Conservation (phyloP, 192 early-diverging fungal genomes). For the Coemansia sp. region DNA sequence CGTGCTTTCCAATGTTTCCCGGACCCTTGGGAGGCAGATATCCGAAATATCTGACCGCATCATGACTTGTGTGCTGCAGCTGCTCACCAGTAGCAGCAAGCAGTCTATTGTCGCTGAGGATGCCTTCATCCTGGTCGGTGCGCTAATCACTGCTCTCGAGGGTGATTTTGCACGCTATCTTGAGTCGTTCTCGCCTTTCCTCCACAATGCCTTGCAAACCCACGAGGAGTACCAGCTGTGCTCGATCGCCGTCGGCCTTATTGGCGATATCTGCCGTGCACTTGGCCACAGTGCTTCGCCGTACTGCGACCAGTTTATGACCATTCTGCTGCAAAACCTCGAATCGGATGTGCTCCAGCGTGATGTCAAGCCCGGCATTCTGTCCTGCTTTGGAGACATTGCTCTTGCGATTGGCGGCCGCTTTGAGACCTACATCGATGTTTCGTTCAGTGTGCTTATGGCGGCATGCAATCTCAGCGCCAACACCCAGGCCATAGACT, state of each 20-base stretch:
- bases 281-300: constrained; percentile 67
- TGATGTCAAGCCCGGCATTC: constrained; percentile 88
- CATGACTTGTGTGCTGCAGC: constrained; percentile 83
- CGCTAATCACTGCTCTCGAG: constrained; percentile 80
- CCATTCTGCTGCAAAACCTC: constrained; percentile 75
- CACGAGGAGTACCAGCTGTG: constrained; percentile 92
- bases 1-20: constrained; percentile 84
- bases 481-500: constrained; percentile 56
- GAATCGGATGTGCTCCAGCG: constrained; percentile 78
- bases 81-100: constrained; percentile 74
- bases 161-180: constrained; percentile 86
- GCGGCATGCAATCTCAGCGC: constrained; percentile 77
- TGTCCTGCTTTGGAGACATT: constrained; percentile 97
- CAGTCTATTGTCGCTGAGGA: constrained; percentile 89
- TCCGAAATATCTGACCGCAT: constrained; percentile 80
- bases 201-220: constrained; percentile 83
- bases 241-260: constrained; percentile 91
- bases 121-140: constrained; percentile 88
- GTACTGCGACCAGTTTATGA: constrained; percentile 90
- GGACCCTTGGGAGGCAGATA: constrained; percentile 76
- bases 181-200: constrained; percentile 81
- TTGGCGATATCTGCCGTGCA: constrained; percentile 95
- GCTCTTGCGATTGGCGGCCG: constrained; percentile 89
- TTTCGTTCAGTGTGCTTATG: constrained; percentile 84
- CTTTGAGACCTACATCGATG: constrained; percentile 82